Percentiles rank a stretch among this genome's conserved stretches.
Conservation (phyloP, 371 early-diverging fungal genomes). For the Rhizopus stolonifer region DNA sequence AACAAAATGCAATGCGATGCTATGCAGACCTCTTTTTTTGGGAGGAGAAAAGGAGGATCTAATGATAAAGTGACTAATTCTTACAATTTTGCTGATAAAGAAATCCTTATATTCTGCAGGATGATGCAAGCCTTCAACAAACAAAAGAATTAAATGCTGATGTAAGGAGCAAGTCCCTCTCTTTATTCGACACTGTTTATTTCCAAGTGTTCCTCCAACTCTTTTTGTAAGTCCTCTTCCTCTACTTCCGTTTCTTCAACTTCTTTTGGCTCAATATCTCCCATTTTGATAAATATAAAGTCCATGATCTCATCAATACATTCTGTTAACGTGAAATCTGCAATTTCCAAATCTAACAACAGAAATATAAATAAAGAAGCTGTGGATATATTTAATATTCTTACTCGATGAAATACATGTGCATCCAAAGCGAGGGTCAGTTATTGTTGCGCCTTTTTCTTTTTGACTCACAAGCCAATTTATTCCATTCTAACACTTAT, state of each 20-base stretch:
- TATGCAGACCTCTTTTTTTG: conserved; percentile 3
- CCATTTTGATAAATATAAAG: conserved; percentile 39
- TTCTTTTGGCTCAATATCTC: conserved; percentile 24
- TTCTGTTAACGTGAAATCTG: conserved; percentile 36
- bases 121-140: conserved; percentile 6
- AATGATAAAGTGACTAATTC: too few species aligned
- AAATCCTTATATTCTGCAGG: conserved; percentile 1
- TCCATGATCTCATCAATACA: conserved; percentile 35
- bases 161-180: background rate
- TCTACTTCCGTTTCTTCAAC: conserved; percentile 18
- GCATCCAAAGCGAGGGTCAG: conserved; percentile 39
- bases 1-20: conserved; percentile 23
- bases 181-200: conserved; percentile 21
- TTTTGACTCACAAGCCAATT: conserved; percentile 32
- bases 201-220: conserved; percentile 25
- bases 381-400: background rate
- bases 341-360: conserved; percentile 28
- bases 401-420: conserved; percentile 38
- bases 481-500: conserved; percentile 29
- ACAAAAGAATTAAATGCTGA: conserved; percentile 3
- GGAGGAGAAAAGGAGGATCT: too few species aligned
- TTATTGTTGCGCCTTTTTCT: conserved; percentile 24
- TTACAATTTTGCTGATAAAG: too few species aligned
- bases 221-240: conserved; percentile 23
- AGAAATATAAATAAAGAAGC: background rate